A percentile compares a stretch with the other conserved stretches of the same genome.
Conservation (phyloP, 2,329 filamentous ascomycete genomes). For the Pleoardoris graminearum region DNA sequence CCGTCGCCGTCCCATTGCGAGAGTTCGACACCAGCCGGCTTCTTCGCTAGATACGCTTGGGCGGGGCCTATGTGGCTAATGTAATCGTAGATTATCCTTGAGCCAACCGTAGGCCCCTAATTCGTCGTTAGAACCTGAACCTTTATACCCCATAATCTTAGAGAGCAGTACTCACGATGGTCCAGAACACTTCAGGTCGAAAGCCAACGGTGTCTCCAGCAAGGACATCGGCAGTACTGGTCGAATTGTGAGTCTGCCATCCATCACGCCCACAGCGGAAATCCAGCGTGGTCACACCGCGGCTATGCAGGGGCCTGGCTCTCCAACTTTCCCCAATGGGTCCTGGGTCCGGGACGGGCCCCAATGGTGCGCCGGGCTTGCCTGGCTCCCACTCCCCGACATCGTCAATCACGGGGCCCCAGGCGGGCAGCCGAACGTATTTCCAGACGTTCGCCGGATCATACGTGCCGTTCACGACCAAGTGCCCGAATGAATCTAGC, state of each 20-base stretch:
- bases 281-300: not conserved
- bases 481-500: not conserved
- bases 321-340: not conserved
- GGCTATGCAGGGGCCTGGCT: not conserved
- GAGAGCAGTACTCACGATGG: not conserved
- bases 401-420: not conserved
- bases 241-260: not conserved
- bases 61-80: slow-evolving; percentile 6
- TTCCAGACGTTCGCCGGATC: not conserved
- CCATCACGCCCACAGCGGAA: slow-evolving; percentile 1
- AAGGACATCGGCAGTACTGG: not conserved
- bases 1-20: slow-evolving; percentile 7
- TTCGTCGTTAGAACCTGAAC: too few species aligned
- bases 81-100: too few species aligned
- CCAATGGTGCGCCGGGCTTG: not conserved
- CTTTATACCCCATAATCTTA: too few species aligned
- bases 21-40: not conserved
- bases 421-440: not conserved
- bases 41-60: slow-evolving; percentile 8
- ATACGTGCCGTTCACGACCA: not conserved
- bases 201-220: not conserved
- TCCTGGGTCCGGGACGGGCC: not conserved
- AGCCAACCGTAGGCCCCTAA: not conserved
- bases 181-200: not conserved
- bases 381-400: not conserved